Evolutionary conservation across 2,329 filamentous ascomycete genomes (phyloP), one percentile per base, ranked within the genome.

Genomic region (Stachybotrys chartarum): DNA sequence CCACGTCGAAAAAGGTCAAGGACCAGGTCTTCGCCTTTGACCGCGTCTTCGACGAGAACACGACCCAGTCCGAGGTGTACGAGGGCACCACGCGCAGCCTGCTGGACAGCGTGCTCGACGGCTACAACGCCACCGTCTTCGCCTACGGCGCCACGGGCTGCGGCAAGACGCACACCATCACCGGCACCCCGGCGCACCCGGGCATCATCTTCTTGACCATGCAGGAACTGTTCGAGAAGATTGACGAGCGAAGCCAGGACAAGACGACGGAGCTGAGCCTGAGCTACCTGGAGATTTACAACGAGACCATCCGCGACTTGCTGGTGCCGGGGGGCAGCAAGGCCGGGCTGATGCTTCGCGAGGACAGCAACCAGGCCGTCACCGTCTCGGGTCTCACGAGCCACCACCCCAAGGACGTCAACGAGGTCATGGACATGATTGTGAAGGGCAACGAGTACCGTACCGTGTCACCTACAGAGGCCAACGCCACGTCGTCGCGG

Each of bases 381-480:
- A 94, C 90, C 0, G 94, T 99, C 1, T 82, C 90, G 5, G 94
- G 93, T 0, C 78, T 99, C 49, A 94, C 91, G 3, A 97, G 91
- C 65, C 91, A 97, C 68, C 88, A 89, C 61, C 94, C 94, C 3
- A 87, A 87, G 63, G 90, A 93, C 67, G 94, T 97, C 14, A 85
- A 95, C 67, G 87, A 99, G 72, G 94, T 99, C 65, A 99, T 99
- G 94, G 93, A 99, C 66, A 97, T 99, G 83, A 97, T 99, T 67
- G 88, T 99, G 55, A 84, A 86, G 68, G 94, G 94, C 60, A 99
- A 99, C 71, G 90, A 95, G 63, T 91, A 88, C 71, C 87, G 94
- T 49, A 99, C 94, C 4, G 94, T 97, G 70, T 97, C 94, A 0
- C 93, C 94, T 1, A 99, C 94, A 7, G 92, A 93, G 74, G 94